Evolutionary conservation across 768 basidiomycete species (phyloP), one percentile per base, ranked within the genome.

Genomic region (Macrocybe gigantea): DNA sequence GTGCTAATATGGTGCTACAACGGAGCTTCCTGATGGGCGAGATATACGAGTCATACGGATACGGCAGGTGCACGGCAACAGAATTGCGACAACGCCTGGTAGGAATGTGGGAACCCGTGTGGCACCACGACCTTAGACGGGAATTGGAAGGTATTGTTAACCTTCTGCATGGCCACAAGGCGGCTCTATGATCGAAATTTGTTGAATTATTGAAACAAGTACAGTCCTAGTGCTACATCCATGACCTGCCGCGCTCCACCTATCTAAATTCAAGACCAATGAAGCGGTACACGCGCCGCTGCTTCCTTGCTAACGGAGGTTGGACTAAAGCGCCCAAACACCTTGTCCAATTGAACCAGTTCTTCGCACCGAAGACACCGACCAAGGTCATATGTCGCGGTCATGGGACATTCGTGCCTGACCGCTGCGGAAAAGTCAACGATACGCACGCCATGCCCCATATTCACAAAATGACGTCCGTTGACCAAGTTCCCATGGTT

Each of bases 1-100:
- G 77, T 6, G 76, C 76, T 1, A 79, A 77, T 49, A 65, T 66
- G 62, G 74, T 82, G 6, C 63, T 73, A 34, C 57, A 65, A 38
- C 59, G 59, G 40, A 82, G 77, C 51, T 57, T 57, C 2, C 54
- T 55, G 12, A 63, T 66, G 12, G 79, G 79, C 0, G 63, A 66
- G 6, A 64, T 75, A 8, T 80, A 74, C 51, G 71, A 75, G 41
- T 60, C 58, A 3, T 71, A 62, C 49, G 72, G 68, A 1, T 56
- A 60, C 32, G 60, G 62, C 36, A 65, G 68, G 2, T 64, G 57
- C 22, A 50, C 55, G 2, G 46, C 55, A 6, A 57, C 64, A 43
- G 61, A 65, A 5, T 65, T 74, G 30, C 56, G 58, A 14, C 49
- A 63, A 1, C 65, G 69, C 35, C 44, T 79, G 14, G 41, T 51